Conservation (phyloP, 495 filamentous ascomycete genomes). For the Mytilinidion resinicola region DNA sequence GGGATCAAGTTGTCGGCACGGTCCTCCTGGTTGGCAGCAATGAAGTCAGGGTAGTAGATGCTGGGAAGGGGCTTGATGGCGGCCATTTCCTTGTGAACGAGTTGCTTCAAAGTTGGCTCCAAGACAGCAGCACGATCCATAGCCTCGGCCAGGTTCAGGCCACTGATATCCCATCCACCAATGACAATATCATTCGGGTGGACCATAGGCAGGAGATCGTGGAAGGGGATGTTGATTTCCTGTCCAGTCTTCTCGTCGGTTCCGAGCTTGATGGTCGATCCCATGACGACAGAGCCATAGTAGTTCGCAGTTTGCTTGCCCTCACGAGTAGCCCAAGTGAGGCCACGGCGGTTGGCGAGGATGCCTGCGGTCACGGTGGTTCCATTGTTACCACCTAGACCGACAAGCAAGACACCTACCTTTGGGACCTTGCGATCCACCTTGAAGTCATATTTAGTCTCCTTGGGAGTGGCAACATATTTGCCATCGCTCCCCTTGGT, state of each 20-base stretch:
- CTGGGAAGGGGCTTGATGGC: conserved; percentile 83
- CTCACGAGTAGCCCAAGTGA: conserved; percentile 90
- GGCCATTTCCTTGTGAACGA: conserved; percentile 89
- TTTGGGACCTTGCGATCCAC: conserved; percentile 89
- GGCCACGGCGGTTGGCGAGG: conserved; percentile 81
- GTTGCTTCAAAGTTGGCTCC: conserved; percentile 82
- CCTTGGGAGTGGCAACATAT: conserved; percentile 76
- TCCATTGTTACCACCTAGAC: conserved; percentile 98
- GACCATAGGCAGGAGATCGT: conserved; percentile 89
- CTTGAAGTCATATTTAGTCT: conserved; percentile 95
- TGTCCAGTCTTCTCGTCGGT: conserved; percentile 74
- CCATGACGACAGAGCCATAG: conserved; percentile 95
- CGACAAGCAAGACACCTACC: conserved; percentile 94
- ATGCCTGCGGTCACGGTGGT: conserved; percentile 96
- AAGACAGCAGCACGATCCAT: conserved; percentile 96
- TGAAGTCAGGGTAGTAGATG: conserved; percentile 99
- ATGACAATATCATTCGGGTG: conserved; percentile 94
- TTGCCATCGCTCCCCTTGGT: conserved; percentile 65
- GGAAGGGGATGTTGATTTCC: conserved; percentile 96
- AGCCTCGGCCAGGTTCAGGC: conserved; percentile 76
- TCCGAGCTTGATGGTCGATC: conserved; percentile 93
- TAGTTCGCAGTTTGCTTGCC: conserved; percentile 83
- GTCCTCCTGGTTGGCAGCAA: conserved; percentile 96
- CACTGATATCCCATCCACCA: conserved; percentile 96
- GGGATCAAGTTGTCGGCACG: conserved; percentile 87